Percentiles rank a stretch among this genome's conserved stretches.
phyloP scores from a whole-genome alignment of 306 rosid species.

The Pueraria montana region DNA sequence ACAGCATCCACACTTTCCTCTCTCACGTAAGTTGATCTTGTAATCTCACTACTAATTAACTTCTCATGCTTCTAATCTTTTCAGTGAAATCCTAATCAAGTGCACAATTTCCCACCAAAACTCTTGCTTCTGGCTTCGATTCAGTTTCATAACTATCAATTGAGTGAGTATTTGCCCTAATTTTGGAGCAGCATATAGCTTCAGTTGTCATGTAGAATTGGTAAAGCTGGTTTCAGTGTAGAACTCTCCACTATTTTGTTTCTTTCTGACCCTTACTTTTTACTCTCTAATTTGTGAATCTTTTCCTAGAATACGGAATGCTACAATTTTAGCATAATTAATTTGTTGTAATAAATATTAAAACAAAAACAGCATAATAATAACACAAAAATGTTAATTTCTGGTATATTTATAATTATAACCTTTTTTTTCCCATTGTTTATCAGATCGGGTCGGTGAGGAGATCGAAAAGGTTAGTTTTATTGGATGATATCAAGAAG shows the following conservation, averaged over 20 bases:
- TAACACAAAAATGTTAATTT: not conserved
- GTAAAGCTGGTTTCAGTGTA: conserved; percentile 32
- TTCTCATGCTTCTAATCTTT: conserved; percentile 42
- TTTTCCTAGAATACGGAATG: not conserved
- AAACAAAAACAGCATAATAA: not conserved
- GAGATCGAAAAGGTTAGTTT: not conserved
- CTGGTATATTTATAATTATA: conserved; percentile 20
- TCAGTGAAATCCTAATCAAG: conserved; percentile 43
- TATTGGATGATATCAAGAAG: conserved; percentile 9
- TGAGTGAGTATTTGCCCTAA: conserved; percentile 51
- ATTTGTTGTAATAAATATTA: not conserved
- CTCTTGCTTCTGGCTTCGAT: conserved; percentile 12
- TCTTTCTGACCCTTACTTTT: conserved; percentile 19
- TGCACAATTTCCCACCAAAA: conserved; percentile 7
- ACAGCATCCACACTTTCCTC: conserved; percentile 37
- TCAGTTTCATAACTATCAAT: conserved; percentile 40
- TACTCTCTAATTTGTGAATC: not conserved
- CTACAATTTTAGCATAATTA: conserved; percentile 24
- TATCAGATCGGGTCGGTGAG: conserved; percentile 20
- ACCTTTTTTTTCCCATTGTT: conserved; percentile 1
- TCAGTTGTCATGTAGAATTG: conserved; percentile 18
- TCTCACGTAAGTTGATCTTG: conserved; percentile 52
- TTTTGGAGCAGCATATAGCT: not conserved
- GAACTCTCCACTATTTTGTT: conserved; percentile 1
- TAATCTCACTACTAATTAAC: conserved; percentile 5